Conservation (phyloP, 306 rosid genomes). For the Inga laurina region DNA sequence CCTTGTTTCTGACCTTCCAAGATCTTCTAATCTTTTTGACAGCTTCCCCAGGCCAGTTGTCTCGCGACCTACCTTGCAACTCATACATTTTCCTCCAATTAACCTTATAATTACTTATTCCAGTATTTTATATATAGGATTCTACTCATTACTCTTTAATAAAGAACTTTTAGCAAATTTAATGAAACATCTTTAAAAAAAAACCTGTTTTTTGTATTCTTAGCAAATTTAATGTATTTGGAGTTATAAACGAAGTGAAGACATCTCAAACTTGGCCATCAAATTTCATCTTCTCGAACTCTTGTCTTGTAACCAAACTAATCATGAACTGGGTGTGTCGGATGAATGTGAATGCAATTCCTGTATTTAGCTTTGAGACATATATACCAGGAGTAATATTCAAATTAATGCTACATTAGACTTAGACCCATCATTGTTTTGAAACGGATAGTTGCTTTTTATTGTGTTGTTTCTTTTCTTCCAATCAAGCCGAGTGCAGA, state of each 20-base stretch:
- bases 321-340: constrained; percentile 17
- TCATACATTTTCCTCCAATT: background rate
- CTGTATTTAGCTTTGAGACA: constrained; percentile 7
- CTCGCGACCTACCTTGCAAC: background rate
- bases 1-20: background rate
- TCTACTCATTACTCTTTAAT: too few species aligned
- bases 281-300: constrained; percentile 15
- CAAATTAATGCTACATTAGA: background rate
- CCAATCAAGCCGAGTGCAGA: constrained; percentile 12
- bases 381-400: background rate
- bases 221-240: too few species aligned
- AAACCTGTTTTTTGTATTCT: too few species aligned
- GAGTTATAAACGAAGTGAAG: background rate
- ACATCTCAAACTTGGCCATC: background rate
- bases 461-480: background rate
- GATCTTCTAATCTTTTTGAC: background rate
- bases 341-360: constrained; percentile 39
- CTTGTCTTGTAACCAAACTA: constrained; percentile 8
- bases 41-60: background rate
- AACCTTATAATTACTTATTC: too few species aligned
- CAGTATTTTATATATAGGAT: too few species aligned
- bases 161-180: too few species aligned
- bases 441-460: constrained; percentile 7
- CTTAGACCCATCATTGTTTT: background rate
- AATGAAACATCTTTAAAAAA: too few species aligned